Conservation (phyloP, 257 asterid genomes). For the Osmanthus fragrans region DNA sequence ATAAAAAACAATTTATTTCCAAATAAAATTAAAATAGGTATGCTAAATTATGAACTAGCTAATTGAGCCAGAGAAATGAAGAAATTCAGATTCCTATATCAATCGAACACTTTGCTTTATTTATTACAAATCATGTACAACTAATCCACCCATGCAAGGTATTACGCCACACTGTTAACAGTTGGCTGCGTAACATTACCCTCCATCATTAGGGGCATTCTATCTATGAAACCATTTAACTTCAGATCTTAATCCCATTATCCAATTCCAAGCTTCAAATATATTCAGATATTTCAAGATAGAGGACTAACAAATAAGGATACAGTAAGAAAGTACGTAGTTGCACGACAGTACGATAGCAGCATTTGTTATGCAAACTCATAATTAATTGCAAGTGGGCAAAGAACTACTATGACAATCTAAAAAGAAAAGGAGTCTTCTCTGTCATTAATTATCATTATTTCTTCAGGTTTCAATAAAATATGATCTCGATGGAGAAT, state of each 20-base stretch:
- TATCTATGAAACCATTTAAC: not conserved
- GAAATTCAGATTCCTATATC: not conserved
- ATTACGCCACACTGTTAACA: not conserved
- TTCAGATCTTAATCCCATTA: not conserved
- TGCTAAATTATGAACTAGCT: slow-evolving; percentile 10
- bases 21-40: too few relatives aligned
- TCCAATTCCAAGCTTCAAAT: not conserved
- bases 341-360: slow-evolving; percentile 7
- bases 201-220: not conserved
- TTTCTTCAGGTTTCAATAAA: slow-evolving; percentile 8
- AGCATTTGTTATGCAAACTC: not conserved
- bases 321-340: slow-evolving; percentile 10
- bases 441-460: not conserved
- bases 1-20: not conserved
- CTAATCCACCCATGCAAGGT: not conserved
- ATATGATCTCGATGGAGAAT: slow-evolving; percentile 18
- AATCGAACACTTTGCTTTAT: not conserved
- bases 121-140: not conserved
- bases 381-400: not conserved
- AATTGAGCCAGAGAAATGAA: slow-evolving; percentile 5
- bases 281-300: not conserved
- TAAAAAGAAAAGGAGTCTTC: not conserved
- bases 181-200: not conserved
- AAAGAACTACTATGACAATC: slow-evolving; percentile 17
- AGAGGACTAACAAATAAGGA: slow-evolving; percentile 11